Percentiles rank a stretch among this genome's conserved stretches.
Evolutionary conservation across 106 monocot genomes (phyloP).

Genomic region (Alisma plantagoaquatica): DNA sequence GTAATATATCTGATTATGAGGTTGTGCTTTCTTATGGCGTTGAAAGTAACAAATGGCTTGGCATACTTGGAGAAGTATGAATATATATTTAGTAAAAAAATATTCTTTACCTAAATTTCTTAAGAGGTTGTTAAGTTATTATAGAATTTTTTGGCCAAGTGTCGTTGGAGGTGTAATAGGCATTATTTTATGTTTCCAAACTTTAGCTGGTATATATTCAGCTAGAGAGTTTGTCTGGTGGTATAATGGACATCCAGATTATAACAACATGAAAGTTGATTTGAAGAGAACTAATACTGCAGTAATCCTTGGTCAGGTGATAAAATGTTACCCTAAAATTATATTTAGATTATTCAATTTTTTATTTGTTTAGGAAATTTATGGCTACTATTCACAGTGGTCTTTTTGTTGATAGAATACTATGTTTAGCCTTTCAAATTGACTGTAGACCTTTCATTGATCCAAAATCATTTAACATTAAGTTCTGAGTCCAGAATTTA

Average conservation of each 20-base stretch:
- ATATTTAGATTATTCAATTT: no score
- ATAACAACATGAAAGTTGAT: conserved; percentile 34
- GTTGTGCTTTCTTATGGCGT: conserved; percentile 76
- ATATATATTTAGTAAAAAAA: background rate
- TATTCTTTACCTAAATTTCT: background rate
- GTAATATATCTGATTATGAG: conserved; percentile 1
- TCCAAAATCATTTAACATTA: no score
- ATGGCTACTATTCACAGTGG: no score
- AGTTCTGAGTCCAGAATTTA: no score
- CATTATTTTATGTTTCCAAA: conserved; percentile 20
- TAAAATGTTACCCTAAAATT: no score
- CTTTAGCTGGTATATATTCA: conserved; percentile 59
- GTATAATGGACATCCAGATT: conserved; percentile 99
- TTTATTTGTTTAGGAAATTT: no score
- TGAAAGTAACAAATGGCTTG: conserved; percentile 84
- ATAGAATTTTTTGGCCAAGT: background rate
- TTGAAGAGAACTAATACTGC: conserved; percentile 71
- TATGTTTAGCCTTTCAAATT: no score
- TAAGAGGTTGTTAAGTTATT: background rate
- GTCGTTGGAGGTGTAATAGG: background rate
- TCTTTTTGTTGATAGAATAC: no score
- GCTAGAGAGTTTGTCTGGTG: conserved; percentile 98
- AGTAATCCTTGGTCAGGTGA: conserved; percentile 94
- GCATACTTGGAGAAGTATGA: conserved; percentile 75
- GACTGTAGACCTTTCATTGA: no score